Conservation (phyloP, 306 rosid species). For the Trichosanthes cucumerina region DNA sequence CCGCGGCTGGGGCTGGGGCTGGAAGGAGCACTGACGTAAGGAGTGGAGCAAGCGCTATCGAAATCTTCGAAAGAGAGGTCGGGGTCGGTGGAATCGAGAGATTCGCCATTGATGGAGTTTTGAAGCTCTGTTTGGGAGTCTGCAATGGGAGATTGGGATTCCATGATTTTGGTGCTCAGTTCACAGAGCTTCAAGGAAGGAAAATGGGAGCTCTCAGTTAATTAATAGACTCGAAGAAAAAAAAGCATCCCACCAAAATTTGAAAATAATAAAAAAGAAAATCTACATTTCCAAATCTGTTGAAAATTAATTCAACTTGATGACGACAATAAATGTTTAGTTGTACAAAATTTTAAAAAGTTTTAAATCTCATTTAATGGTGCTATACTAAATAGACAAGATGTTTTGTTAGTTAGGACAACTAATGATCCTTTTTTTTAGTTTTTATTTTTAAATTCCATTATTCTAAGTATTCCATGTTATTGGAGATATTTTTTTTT, state of each 20-base stretch:
- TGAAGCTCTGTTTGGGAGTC: conserved; percentile 13
- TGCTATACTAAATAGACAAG: too few species aligned
- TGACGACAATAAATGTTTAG: background rate
- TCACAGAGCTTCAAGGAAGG: background rate
- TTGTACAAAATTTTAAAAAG: too few species aligned
- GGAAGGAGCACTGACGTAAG: conserved; percentile 74
- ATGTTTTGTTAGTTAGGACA: too few species aligned
- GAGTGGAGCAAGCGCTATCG: conserved; percentile 60
- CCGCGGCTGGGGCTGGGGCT: conserved; percentile 59
- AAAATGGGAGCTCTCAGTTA: background rate
- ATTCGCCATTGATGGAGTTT: conserved; percentile 17
- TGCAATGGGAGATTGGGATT: conserved; percentile 22
- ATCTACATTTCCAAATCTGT: background rate
- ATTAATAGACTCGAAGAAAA: background rate
- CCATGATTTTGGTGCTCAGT: conserved; percentile 26
- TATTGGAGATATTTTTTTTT: too few species aligned
- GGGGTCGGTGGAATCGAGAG: conserved; percentile 4
- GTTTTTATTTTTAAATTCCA: too few species aligned
- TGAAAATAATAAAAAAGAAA: background rate
- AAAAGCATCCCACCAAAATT: background rate
- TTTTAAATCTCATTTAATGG: too few species aligned
- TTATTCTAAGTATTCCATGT: too few species aligned
- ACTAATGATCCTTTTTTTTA: too few species aligned
- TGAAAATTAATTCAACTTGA: background rate
- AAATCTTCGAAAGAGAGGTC: conserved; percentile 29